Percentiles rank a stretch among this genome's conserved stretches.
These are phyloP conservation scores for Ustilago curta DNA, from an alignment of 1,284 basidiomycete species.

Conservation along the genomic window DNA sequence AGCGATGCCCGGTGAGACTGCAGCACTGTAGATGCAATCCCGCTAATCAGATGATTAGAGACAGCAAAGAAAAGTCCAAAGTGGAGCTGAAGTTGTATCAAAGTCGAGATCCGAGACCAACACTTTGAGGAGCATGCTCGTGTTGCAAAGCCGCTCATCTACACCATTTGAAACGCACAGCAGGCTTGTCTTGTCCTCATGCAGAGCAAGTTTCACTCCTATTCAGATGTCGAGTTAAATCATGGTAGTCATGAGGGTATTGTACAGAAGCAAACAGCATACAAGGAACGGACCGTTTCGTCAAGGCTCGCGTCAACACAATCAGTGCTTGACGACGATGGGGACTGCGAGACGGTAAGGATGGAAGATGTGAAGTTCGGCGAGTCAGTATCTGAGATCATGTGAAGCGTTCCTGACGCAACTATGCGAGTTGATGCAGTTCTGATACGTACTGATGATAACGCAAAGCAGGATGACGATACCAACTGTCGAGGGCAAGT, in stretches of 20 bases:
- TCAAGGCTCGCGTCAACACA: conserved; percentile 8
- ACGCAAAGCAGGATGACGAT: conserved; percentile 67
- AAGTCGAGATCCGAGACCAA: no score
- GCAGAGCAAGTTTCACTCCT: neutral
- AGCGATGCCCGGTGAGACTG: no score
- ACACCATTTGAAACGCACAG: neutral
- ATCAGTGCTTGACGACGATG: conserved; percentile 58
- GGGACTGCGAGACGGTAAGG: conserved; percentile 39
- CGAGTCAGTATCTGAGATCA: neutral
- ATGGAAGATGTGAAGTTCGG: neutral
- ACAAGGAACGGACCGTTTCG: conserved; percentile 7
- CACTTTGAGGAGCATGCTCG: no score
- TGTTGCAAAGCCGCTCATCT: neutral
- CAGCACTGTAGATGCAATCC: no score
- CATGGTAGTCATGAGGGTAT: conserved; percentile 25
- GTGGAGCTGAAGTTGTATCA: no score
- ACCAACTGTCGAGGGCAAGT: conserved; percentile 39
- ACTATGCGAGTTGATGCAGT: neutral
- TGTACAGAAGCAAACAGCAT: conserved; percentile 40
- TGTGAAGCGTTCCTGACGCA: neutral
- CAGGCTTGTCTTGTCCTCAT: neutral
- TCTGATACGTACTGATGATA: conserved; percentile 65
- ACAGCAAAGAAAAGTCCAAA: no score
- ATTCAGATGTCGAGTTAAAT: conserved; percentile 10
- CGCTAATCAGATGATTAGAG: no score